Evolutionary conservation across 2,329 filamentous ascomycete genomes (phyloP), one percentile per base, ranked within the genome.

Genomic region (Hortaea sp.): DNA sequence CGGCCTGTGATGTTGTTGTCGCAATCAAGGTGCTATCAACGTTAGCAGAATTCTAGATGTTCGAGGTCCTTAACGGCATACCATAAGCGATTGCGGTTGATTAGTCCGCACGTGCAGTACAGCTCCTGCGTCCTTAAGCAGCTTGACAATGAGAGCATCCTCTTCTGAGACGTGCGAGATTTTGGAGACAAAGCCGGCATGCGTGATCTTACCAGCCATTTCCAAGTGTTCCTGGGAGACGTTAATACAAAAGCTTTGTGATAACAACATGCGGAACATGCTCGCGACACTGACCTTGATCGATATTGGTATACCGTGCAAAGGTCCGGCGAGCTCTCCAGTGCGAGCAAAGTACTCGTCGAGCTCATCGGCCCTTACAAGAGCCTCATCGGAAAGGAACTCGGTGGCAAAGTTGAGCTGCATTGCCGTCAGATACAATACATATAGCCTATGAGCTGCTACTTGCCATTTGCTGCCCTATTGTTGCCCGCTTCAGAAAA

Each of bases 41-140:
- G 4, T 20, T 20, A 20, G 20, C 20, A 20, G 20, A 20, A 20
- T 2, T 20, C 4, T 4, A 20, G 20, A 20, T 20, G 20, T 4
- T 20, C 20, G 20, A 20, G 20, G 20, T 20, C 20, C 20, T 20
- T 20, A 20, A 20, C 20, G 20, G 20, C 20, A 20, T 20, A 20
- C 20, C 73, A 77, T 76, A 41, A 77, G 53, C 7, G 68, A 71
- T 55, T 78, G 76, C 5, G 75, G 76, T 48, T 76, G 60, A 4
- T 74, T 77, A 0, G 74, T 78, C 20, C 74, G 64, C 29, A 66
- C 74, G 54, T 75, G 70, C 53, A 77, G 71, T 1, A 79, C 67
- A 1, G 69, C 69, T 1, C 75, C 76, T 2, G 72, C 72, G 2
- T 65, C 59, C 58, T 62, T 65, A 10, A 74, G 55, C 49, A 71